phyloP scores from a whole-genome alignment of 192 early-diverging fungal species.

The Entomortierella chlamydospora region DNA sequence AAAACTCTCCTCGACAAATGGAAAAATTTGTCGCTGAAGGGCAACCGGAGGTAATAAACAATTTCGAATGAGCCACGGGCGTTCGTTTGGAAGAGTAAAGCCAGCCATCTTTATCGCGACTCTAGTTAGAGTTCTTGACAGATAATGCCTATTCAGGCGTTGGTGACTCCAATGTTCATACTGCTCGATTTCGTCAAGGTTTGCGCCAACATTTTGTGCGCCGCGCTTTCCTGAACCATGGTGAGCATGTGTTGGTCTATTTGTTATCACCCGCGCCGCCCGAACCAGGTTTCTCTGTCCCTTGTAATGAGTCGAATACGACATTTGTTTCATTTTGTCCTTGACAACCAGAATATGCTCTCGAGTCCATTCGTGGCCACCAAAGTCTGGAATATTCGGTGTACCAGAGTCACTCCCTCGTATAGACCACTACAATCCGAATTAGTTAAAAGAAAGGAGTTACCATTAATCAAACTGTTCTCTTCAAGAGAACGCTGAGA shows the following conservation, averaged over 20 bases:
- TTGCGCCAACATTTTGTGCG: no score
- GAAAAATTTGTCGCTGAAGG: background rate
- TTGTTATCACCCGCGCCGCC: background rate
- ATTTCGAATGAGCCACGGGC: conserved; percentile 1
- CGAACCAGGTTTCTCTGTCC: background rate
- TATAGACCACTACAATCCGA: no score
- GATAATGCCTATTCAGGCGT: conserved; percentile 1
- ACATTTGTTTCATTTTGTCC: background rate
- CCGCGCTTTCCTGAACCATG: background rate
- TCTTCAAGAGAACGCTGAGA: no score
- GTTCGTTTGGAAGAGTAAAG: background rate
- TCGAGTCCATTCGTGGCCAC: background rate
- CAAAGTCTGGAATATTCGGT: background rate
- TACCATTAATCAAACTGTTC: no score
- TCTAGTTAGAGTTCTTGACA: background rate
- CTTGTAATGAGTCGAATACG: background rate
- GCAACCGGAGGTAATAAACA: background rate
- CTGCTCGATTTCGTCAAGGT: background rate
- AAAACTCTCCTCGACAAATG: background rate
- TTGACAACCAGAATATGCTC: background rate
- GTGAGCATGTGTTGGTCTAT: background rate
- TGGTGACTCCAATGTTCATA: background rate
- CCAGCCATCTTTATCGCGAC: conserved; percentile 1
- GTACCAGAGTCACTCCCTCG: no score
- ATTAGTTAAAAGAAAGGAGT: background rate